Percentiles rank a stretch among this genome's conserved stretches.
phyloP scores from a whole-genome alignment of 2,329 filamentous ascomycete genomes.

The Mycosphaerella arachidis region DNA sequence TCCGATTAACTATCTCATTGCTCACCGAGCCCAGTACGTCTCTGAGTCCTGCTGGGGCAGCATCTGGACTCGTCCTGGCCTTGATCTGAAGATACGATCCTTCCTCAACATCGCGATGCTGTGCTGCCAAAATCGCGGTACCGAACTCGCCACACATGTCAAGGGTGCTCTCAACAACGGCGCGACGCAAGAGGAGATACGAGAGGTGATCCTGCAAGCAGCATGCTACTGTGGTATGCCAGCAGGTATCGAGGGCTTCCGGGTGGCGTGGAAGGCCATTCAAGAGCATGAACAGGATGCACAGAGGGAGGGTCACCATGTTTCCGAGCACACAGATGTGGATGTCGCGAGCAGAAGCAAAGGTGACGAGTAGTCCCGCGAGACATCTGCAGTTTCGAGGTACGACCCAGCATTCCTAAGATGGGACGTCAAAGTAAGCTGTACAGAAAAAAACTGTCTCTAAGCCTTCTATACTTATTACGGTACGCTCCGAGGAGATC shows the following conservation, averaged over 20 bases:
- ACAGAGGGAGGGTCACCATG: slow-evolving; percentile 4
- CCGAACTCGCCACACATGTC: slow-evolving; percentile 59
- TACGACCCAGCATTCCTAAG: neutral
- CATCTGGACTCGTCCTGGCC: slow-evolving; percentile 59
- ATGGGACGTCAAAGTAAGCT: neutral
- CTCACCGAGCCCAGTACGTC: slow-evolving; percentile 35
- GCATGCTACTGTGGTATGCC: slow-evolving; percentile 53
- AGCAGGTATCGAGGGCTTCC: slow-evolving; percentile 52
- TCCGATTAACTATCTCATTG: neutral
- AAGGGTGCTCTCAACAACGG: slow-evolving; percentile 61
- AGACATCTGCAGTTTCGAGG: neutral
- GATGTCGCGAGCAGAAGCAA: slow-evolving; percentile 17
- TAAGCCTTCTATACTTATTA: neutral
- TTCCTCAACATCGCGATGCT: slow-evolving; percentile 64
- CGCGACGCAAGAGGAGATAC: slow-evolving; percentile 56
- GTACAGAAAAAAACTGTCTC: neutral
- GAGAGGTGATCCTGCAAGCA: slow-evolving; percentile 53
- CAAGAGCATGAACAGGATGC: slow-evolving; percentile 43
- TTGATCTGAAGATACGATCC: slow-evolving; percentile 57
- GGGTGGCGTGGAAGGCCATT: slow-evolving; percentile 48
- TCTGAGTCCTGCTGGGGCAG: slow-evolving; percentile 63
- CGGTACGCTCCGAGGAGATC: neutral
- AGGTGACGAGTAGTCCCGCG: slow-evolving; percentile 3
- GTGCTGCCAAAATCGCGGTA: slow-evolving; percentile 55
- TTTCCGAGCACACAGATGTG: slow-evolving; percentile 16